Base-by-base conservation (phyloP, 805 yeast species). In the Candida tibetensis region DNA sequence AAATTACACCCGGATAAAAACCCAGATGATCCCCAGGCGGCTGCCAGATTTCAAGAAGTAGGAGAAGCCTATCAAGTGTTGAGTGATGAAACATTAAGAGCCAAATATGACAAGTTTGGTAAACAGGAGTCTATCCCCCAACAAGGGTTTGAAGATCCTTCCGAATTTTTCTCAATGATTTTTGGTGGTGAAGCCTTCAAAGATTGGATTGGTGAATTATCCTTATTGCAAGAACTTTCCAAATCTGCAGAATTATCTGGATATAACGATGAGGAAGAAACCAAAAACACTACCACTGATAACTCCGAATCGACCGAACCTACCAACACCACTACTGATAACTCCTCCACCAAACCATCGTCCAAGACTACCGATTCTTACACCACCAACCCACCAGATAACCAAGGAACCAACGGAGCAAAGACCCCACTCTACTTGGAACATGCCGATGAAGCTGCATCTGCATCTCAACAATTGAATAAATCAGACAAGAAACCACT, bases 151-250 rank as follows among this genome's bases (percentile, higher is more conserved):
- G 87, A 80, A 48, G 91, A 84, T 57, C 62, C 62, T 4, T 28
- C 77, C 29, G 88, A 82, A 53, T 79, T 81, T 49, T 82, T 82
- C 56, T 71, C 82, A 3, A 73, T 73, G 66, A 81, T 82, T 42
- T 82, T 89, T 61, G 96, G 96, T 31, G 96, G 96, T 34, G 95
- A 85, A 40, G 95, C 93, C 2, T 89, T 90, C 61, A 75, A 71
- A 23, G 81, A 82, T 34, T 82, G 63, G 64, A 60, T 56, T 19
- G 64, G 63, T 15, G 61, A 60, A 37, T 42, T 56, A 36, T 85
- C 91, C 2, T 59, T 69, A 37, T 44, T 69, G 28, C 68, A 61
- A 47, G 73, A 68, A 40, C 52, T 69, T 46, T 46, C 65, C 27
- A 68, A 68, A 42, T 55, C 69, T 5, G 74, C 74, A 2, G 74